Base-by-base conservation (phyloP, 768 basidiomycete species). In the Suillus fuscotomentosus region DNA sequence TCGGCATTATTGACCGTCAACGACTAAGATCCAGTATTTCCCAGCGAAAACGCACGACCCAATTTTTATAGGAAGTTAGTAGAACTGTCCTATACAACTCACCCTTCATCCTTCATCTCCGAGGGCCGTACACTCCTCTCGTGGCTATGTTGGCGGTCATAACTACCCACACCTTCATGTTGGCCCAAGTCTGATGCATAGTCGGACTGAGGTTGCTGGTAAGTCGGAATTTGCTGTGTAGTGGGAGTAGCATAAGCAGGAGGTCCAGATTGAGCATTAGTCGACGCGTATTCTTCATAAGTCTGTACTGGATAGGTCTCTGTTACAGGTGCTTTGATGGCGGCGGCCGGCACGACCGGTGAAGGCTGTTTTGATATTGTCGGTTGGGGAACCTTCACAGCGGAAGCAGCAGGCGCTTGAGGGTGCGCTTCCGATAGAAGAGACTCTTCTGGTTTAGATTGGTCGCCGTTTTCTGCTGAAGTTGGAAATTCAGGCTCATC, bases 51-150 rank as follows among this genome's bases (percentile, higher is more conserved):
- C 51, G 62, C 20, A 57, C 4, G n/a, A 42, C 31, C 41, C 63
- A 55, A 36, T 61, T 60, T 13, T 22, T 45, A 31, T 62, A 60
- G 39, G 7, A 38, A 36, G 60, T 47, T 2, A 39, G 42, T 24
- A 41, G 22, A 61, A 63, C 8, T 38, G 13, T 27, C 10, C 65
- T 24, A 59, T 27, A 47, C 42, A 61, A 85, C 95, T 94, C 86
- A 98, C 96, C 95, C 95, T 91, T 97, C 95, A 70, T 97, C 96
- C 77, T 95, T 94, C 93, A 94, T 95, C 77, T 97, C 95, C 13
- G 90, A 90, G 20, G 92, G 92, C 41, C 92, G 84, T 17, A 95
- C 79, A 41, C 85, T 88, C 53, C 92, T 84, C 73, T 90, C 87
- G 27, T 76, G 82, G 81, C 60, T 78, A 77, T 31, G 80, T 57